Conservation (phyloP, 2,329 filamentous ascomycete genomes). For the Penicillium oxalicum region DNA sequence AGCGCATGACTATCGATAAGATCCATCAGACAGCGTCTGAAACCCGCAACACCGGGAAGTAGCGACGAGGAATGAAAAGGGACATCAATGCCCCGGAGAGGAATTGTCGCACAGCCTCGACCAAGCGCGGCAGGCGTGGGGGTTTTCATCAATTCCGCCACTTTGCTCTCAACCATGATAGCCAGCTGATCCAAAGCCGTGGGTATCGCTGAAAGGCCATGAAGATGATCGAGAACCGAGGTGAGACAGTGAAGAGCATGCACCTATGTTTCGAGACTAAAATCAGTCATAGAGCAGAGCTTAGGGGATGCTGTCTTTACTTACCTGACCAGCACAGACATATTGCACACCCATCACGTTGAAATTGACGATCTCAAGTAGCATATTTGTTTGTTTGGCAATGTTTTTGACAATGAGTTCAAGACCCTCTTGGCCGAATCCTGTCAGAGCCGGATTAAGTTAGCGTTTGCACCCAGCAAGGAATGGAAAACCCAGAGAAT, state of each 20-base stretch:
- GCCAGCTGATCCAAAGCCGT: not conserved
- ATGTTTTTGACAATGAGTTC: not conserved
- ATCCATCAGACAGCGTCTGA: not conserved
- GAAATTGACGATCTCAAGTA: not conserved
- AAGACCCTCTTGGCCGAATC: not conserved
- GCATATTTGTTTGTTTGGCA: not conserved
- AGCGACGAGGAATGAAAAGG: not conserved
- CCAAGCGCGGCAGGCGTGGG: conserved; percentile 67
- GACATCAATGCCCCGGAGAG: not conserved
- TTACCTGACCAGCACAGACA: not conserved
- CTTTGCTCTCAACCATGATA: not conserved
- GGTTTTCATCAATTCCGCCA: conserved; percentile 54
- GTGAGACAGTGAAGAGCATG: conserved; percentile 1
- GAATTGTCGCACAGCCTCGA: conserved; percentile 82
- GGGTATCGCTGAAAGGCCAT: not conserved
- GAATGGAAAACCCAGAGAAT: not conserved
- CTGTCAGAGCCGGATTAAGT: not conserved
- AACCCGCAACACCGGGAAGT: not conserved
- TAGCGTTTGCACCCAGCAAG: not conserved
- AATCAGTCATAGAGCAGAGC: not conserved
- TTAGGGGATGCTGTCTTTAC: not conserved
- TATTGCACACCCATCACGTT: not conserved
- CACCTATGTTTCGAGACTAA: not conserved
- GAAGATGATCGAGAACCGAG: conserved; percentile 1
- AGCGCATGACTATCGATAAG: not conserved